A percentile compares a stretch with the other conserved stretches of the same genome.
These are phyloP conservation scores for Schizonepeta tenuifolia DNA, from an alignment of 257 asterid genomes.

Conservation along the genomic window DNA sequence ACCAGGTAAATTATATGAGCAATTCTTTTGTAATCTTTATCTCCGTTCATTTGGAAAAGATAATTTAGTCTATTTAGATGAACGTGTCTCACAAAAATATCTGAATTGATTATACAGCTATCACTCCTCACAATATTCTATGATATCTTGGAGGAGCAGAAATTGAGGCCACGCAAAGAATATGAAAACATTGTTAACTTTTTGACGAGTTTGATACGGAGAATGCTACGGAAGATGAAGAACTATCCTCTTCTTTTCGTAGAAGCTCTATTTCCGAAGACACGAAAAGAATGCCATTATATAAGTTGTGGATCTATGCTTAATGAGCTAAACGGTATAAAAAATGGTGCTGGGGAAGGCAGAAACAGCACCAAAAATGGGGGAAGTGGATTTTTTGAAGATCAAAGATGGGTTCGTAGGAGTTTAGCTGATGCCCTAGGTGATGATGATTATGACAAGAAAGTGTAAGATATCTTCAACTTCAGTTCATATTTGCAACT, in stretches of 20 bases:
- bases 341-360: slow-evolving; percentile 43
- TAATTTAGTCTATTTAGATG: slow-evolving; percentile 17
- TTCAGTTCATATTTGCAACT: slow-evolving; percentile 27
- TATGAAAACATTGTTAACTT: slow-evolving; percentile 75
- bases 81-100: slow-evolving; percentile 30
- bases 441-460: slow-evolving; percentile 72
- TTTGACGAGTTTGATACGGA: slow-evolving; percentile 71
- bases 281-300: slow-evolving; percentile 77
- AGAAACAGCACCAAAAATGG: slow-evolving; percentile 43
- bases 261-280: slow-evolving; percentile 81
- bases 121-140: slow-evolving; percentile 76
- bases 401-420: slow-evolving; percentile 62
- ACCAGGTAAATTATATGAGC: slow-evolving; percentile 69
- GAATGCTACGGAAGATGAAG: slow-evolving; percentile 92
- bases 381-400: slow-evolving; percentile 53
- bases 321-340: slow-evolving; percentile 61
- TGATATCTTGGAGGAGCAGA: slow-evolving; percentile 91
- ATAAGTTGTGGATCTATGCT: slow-evolving; percentile 80
- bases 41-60: slow-evolving; percentile 24
- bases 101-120: slow-evolving; percentile 60
- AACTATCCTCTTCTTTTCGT: slow-evolving; percentile 80
- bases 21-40: slow-evolving; percentile 16
- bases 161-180: slow-evolving; percentile 73
- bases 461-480: slow-evolving; percentile 44
- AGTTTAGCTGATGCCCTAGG: slow-evolving; percentile 97